Evolutionary conservation across 1,284 basidiomycete species (phyloP), one percentile per base, ranked within the genome.

Genomic region (Sanghuangporus sanghuang): DNA sequence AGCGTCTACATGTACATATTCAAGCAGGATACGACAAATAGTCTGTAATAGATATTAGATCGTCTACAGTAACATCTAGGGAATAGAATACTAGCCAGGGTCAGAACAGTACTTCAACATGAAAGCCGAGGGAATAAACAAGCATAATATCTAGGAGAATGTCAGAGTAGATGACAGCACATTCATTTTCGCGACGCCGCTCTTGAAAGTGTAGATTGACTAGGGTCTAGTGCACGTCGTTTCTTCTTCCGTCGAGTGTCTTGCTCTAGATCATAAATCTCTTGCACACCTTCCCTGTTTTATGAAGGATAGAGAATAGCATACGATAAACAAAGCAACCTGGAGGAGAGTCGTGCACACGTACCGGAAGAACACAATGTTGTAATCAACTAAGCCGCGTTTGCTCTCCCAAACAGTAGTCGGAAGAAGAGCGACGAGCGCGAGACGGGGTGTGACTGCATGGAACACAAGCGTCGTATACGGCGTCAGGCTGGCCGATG

Each of bases 311-410:
- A 35, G 46, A 27, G 27, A 48, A 59, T 12, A 16, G 49, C 14
- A 38, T 27, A 21, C 44, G 21, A 18, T 11, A 6, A 2, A 42
- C 23, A 36, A 53, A 21, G 9, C 23, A 7, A 6, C 12, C 21
- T n/a, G 27, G 18, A n/a, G n/a, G 1, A 40, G 2, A 46, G 39
- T 23, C 36, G 32, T 5, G 27, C 4, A 50, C 6, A 44, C 64
- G 3, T 27, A 65, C 64, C 65, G 56, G 74, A 98, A 90, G 74
- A 92, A 93, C 21, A 94, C 89, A 5, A 98, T 87, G 70, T 98
- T 98, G 76, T 93, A 96, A 73, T 98, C 95, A 50, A 98, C 84
- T 66, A 96, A 79, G 16, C 93, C 93, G 23, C 92, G 79, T 66
- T 90, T 82, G 61, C 84, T 81, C 62, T 93, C 88, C 72, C 88